Evolutionary conservation across 225 moss, liverwort and hornwort species (phyloP).

Genomic region (Neckera pumila): DNA sequence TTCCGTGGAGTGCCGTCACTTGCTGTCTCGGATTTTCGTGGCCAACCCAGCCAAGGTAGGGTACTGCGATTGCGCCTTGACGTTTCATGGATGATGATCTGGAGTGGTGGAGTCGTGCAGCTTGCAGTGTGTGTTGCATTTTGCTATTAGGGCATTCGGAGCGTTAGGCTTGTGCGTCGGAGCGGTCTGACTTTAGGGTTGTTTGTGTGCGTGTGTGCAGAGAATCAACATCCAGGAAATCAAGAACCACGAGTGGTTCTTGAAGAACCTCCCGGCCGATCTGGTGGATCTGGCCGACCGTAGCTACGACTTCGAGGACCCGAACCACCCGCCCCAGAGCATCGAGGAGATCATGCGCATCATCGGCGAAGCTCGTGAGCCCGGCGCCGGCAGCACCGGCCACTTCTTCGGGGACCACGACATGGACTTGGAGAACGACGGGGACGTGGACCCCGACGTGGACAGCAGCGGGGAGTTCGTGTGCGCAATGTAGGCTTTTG

Average conservation of each 20-base stretch:
- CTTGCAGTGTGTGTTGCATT: not conserved
- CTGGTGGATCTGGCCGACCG: conserved; percentile 52
- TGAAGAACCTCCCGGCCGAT: conserved; percentile 86
- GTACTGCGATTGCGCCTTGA: not conserved
- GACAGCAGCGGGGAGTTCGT: conserved; percentile 98
- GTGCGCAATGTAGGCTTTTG: conserved; percentile 55
- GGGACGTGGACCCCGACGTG: conserved; percentile 55
- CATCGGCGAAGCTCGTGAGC: conserved; percentile 26
- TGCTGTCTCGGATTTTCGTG: conserved; percentile 89
- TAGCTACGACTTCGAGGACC: conserved; percentile 90
- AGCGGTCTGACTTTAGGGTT: not conserved
- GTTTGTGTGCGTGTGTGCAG: conserved; percentile 21
- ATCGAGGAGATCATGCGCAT: conserved; percentile 93
- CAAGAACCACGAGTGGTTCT: conserved; percentile 89
- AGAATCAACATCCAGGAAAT: conserved; percentile 82
- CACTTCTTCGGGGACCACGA: conserved; percentile 55
- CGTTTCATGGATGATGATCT: not conserved
- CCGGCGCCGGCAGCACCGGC: conserved; percentile 38
- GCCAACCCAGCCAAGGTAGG: conserved; percentile 74
- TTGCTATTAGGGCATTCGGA: not conserved
- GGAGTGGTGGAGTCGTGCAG: not conserved
- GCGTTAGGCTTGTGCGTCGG: not conserved
- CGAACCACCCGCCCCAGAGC: conserved; percentile 88
- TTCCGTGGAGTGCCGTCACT: conserved; percentile 76
- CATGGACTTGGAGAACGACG: conserved; percentile 85